Evolutionary conservation across 805 yeast species (phyloP), one percentile per base, ranked within the genome.

Genomic region (Myxozyma mucilagina): DNA sequence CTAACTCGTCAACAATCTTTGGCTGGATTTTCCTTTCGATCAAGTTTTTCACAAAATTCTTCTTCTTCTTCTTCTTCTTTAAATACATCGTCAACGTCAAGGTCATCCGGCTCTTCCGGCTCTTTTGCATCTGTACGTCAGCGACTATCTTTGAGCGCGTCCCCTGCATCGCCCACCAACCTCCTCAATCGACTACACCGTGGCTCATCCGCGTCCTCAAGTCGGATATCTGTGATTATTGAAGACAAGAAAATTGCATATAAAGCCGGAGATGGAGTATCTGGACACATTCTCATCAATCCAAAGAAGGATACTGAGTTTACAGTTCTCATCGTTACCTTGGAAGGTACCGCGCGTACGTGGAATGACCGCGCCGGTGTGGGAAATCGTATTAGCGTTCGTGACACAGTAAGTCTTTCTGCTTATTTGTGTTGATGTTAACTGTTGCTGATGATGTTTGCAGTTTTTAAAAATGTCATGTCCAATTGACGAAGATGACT

Each of bases 391-490:
- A 34, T 58, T 14, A 42, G 41, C 38, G 48, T 31, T 43, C 55
- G 55, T 18, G 32, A 47, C 20, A 58, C 62, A 2, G 61, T 60
- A 60, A 9, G 56, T 11, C 9, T 32, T 35, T 13, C 5, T 35
- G 9, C 16, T 31, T n/a, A 32, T 29, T 10, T 38, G 14, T 4
- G 32, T 6, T 10, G 32, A 3, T 11, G 1, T n/a, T n/a, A 9
- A 34, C 34, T 13, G 4, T 24, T 7, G n/a, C 29, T 42, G 9
- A 29, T 31, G 5, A 20, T 31, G 41, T 39, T 20, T 35, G 16
- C 32, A 62, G 63, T 59, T 62, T 31, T 51, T 62, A 14, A 53
- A 54, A 24, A 62, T 62, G 66, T 13, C 58, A 11, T 44, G 48
- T 34, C 57, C 47, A 2, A 56, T 59, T n/a, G 59, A 51, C 36